Conservation (phyloP, 805 yeast genomes). For the Saccharomycopsis malanga region DNA sequence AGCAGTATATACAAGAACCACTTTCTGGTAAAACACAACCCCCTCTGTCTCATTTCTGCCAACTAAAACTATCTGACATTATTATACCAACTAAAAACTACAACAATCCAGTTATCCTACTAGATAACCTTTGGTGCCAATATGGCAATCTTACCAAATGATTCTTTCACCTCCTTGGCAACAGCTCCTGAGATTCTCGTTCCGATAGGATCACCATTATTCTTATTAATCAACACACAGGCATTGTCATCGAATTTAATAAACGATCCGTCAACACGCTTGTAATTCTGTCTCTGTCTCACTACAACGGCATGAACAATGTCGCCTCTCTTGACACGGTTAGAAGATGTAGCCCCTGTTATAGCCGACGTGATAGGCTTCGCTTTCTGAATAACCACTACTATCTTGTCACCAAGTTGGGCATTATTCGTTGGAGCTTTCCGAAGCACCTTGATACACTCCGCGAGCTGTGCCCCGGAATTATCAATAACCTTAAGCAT, state of each 20-base stretch:
- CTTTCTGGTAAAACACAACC: no score
- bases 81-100: no score
- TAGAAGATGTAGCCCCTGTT: slow-evolving; percentile 66
- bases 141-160: slow-evolving; percentile 78
- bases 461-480: slow-evolving; percentile 91
- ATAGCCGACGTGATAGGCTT: slow-evolving; percentile 64
- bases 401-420: slow-evolving; percentile 83
- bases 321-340: slow-evolving; percentile 90
- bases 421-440: slow-evolving; percentile 84
- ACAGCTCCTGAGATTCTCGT: slow-evolving; percentile 87
- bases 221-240: slow-evolving; percentile 88
- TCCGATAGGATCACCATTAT: slow-evolving; percentile 84
- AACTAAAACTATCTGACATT: no score
- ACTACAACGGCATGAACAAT: slow-evolving; percentile 93
- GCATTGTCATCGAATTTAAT: slow-evolving; percentile 94
- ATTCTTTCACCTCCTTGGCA: slow-evolving; percentile 80
- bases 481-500: slow-evolving; percentile 88
- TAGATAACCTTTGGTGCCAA: slow-evolving; percentile 81
- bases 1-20: no score
- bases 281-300: slow-evolving; percentile 74
- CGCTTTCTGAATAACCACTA: slow-evolving; percentile 90
- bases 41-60: no score
- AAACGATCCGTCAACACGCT: slow-evolving; percentile 80
- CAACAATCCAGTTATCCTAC: no score
- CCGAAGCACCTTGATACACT: slow-evolving; percentile 90